Evolutionary conservation across 768 basidiomycete species (phyloP).

Genomic region (Calocera cornea): DNA sequence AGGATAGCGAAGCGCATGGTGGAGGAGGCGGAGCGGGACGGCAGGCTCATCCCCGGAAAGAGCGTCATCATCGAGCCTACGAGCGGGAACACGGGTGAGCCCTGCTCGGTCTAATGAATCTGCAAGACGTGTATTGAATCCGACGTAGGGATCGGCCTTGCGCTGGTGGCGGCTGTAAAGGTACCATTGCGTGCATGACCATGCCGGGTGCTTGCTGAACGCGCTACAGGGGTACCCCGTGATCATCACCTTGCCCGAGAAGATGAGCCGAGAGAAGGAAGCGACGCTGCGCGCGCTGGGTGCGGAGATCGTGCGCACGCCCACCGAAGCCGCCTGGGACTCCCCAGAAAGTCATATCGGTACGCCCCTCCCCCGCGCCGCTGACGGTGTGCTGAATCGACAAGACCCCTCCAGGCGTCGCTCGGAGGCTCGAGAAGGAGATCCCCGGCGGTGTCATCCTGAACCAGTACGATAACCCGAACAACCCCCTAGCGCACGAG

Average conservation of each 20-base stretch:
- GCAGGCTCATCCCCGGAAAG: conserved; percentile 70
- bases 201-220: conserved; percentile 32
- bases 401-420: conserved; percentile 51
- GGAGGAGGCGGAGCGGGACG: conserved; percentile 80
- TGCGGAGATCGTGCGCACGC: conserved; percentile 89
- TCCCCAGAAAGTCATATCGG: conserved; percentile 86
- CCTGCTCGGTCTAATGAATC: background rate
- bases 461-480: conserved; percentile 54
- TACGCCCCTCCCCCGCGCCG: conserved; percentile 37
- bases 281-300: conserved; percentile 81
- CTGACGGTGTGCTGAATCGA: conserved; percentile 82
- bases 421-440: conserved; percentile 55
- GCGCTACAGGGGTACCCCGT: conserved; percentile 79
- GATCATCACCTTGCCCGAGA: conserved; percentile 81
- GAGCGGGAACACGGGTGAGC: conserved; percentile 83
- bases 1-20: conserved; percentile 95
- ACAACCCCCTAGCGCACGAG: conserved; percentile 89
- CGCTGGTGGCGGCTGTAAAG: conserved; percentile 88
- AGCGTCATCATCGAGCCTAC: conserved; percentile 93
- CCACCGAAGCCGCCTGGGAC: conserved; percentile 78
- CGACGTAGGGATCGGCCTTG: conserved; percentile 70
- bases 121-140: background rate
- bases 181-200: conserved; percentile 30
- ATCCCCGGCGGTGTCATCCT: conserved; percentile 81
- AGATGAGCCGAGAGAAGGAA: conserved; percentile 97